These are phyloP conservation scores for Chaetomium fimeti DNA, from an alignment of 495 filamentous ascomycete genomes.

Conservation along the genomic window DNA sequence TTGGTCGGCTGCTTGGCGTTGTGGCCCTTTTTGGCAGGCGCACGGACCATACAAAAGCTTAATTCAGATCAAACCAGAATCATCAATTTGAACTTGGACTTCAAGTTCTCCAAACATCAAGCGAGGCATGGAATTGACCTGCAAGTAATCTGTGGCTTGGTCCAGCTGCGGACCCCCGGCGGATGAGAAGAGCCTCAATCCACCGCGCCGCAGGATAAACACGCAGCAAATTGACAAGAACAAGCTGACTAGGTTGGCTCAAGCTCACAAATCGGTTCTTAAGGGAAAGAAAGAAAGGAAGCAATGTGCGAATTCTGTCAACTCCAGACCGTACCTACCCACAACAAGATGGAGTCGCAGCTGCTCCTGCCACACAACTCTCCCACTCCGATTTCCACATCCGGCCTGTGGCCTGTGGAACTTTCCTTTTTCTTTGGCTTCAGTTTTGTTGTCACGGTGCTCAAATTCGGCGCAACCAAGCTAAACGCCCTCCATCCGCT, in stretches of 20 bases:
- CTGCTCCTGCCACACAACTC: no score
- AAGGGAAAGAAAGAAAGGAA: no score
- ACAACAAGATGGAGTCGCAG: background rate
- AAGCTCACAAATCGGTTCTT: background rate
- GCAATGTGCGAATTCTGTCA: no score
- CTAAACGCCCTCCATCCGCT: background rate
- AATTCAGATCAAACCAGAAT: conserved; percentile 5
- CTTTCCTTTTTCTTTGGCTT: background rate
- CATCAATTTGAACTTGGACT: background rate
- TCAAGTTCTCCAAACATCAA: conserved; percentile 2
- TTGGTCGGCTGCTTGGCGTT: conserved; percentile 4
- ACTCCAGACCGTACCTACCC: background rate
- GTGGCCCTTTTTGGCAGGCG: background rate
- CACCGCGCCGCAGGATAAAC: background rate
- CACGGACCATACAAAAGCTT: conserved; percentile 22
- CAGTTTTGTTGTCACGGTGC: background rate
- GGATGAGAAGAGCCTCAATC: background rate
- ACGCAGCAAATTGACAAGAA: background rate
- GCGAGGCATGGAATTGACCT: background rate
- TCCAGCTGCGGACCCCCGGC: background rate
- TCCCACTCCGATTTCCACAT: no score
- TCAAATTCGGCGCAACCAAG: background rate
- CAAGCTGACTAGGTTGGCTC: background rate
- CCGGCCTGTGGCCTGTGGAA: background rate
- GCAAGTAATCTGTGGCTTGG: conserved; percentile 9